phyloP scores from a whole-genome alignment of 2,329 filamentous ascomycete species.

The Paraphoma sp. region DNA sequence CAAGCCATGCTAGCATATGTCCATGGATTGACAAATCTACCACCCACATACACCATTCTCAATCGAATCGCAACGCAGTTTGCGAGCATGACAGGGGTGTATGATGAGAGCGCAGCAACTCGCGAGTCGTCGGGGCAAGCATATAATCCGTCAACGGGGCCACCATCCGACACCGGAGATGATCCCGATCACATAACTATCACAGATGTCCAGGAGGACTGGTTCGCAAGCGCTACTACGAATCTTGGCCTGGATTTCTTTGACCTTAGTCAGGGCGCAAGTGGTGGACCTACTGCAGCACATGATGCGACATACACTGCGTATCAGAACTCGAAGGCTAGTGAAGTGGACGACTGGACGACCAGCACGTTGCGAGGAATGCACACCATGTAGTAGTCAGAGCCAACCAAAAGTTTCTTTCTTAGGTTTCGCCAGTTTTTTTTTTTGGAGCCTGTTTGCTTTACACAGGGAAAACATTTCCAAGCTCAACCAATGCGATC shows the following conservation, averaged over 20 bases:
- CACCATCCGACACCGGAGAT: constrained; percentile 2
- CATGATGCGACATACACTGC: constrained; percentile 12
- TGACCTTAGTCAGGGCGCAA: constrained; percentile 14
- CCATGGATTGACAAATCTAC: constrained; percentile 20
- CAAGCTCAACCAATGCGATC: too few relatives aligned
- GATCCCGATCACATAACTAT: constrained; percentile 17
- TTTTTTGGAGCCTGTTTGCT: too few relatives aligned
- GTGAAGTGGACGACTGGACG: constrained; percentile 29
- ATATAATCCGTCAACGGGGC: constrained; percentile 5
- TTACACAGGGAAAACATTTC: too few relatives aligned
- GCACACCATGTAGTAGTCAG: constrained; percentile 14
- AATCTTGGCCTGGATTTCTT: constrained; percentile 30
- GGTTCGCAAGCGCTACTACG: constrained; percentile 26
- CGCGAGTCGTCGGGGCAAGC: neutral
- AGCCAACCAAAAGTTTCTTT: neutral
- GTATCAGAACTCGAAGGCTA: constrained; percentile 9
- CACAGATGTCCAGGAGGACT: constrained; percentile 26
- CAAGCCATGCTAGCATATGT: constrained; percentile 22
- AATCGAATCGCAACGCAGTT: constrained; percentile 31
- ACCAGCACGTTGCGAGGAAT: constrained; percentile 22
- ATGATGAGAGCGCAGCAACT: constrained; percentile 6
- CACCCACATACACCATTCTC: constrained; percentile 29
- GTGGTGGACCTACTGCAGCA: neutral
- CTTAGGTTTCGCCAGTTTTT: too few relatives aligned
- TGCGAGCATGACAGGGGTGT: constrained; percentile 29